phyloP scores from a whole-genome alignment of 2,329 filamentous ascomycete species.

The Xylariaceae sp. region DNA sequence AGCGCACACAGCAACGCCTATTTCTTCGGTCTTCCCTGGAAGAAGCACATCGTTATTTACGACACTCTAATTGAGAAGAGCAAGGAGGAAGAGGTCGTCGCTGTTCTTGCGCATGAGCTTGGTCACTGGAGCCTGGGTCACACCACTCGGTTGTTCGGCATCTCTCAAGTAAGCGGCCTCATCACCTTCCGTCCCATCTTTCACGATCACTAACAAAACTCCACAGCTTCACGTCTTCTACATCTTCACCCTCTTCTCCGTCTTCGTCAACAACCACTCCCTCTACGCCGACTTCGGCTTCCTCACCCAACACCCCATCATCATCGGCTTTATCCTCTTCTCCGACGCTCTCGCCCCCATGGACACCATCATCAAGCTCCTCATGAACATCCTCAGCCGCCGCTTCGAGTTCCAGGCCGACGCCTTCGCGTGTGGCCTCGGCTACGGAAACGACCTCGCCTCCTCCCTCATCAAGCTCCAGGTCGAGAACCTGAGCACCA shows the following conservation, averaged over 20 bases:
- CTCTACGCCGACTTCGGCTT: conserved; percentile 92
- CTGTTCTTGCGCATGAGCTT: conserved; percentile 90
- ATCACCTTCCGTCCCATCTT: background rate
- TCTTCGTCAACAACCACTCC: conserved; percentile 93
- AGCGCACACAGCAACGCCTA: conserved; percentile 88
- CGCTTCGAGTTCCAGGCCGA: conserved; percentile 97
- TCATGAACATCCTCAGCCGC: conserved; percentile 93
- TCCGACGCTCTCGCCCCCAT: conserved; percentile 93
- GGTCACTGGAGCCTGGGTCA: conserved; percentile 97
- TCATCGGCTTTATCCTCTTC: conserved; percentile 96
- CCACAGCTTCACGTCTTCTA: conserved; percentile 85
- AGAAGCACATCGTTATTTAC: conserved; percentile 99
- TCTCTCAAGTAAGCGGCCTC: conserved; percentile 61
- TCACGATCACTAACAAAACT: conserved; percentile 26
- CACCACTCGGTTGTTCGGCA: conserved; percentile 84
- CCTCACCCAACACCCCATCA: conserved; percentile 73
- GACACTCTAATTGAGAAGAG: conserved; percentile 97
- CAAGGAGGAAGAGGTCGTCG: conserved; percentile 84
- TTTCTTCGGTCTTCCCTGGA: conserved; percentile 97
- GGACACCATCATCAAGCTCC: conserved; percentile 87
- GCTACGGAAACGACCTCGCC: conserved; percentile 78
- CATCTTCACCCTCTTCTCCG: conserved; percentile 92
- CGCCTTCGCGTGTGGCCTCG: conserved; percentile 77
- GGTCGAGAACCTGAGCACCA: conserved; percentile 94
- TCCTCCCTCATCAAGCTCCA: conserved; percentile 92